These are phyloP conservation scores for Rhodosorus marinus DNA, from an alignment of 23 red algal species.

Conservation along the genomic window DNA sequence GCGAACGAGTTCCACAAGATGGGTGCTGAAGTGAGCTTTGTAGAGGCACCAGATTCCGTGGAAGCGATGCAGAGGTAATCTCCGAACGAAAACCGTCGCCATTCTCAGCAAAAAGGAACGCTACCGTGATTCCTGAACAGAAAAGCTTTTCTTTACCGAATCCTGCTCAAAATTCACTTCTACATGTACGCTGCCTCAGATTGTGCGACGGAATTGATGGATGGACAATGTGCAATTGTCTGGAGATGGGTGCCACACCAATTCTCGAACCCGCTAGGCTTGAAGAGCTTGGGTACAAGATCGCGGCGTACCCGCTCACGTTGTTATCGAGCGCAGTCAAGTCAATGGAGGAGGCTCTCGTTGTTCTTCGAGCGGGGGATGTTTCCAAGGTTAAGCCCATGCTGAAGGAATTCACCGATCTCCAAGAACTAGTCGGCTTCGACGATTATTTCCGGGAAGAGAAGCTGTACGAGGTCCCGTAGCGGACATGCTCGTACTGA, in stretches of 20 bases:
- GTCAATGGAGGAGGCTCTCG: slow-evolving; percentile 54
- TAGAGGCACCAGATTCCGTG: slow-evolving; percentile 56
- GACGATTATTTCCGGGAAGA: slow-evolving; percentile 25
- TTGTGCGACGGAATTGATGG: slow-evolving; percentile 14
- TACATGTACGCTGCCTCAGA: too few relatives aligned
- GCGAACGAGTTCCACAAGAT: slow-evolving; percentile 30
- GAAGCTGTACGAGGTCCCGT: slow-evolving; percentile 9
- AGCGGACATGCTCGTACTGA: too few relatives aligned
- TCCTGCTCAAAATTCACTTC: too few relatives aligned
- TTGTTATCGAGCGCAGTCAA: slow-evolving; percentile 54
- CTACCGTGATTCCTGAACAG: neutral
- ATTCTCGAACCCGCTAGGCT: slow-evolving; percentile 50
- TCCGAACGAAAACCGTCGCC: neutral
- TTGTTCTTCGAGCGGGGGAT: slow-evolving; percentile 22
- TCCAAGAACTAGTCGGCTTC: slow-evolving; percentile 68
- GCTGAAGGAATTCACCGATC: slow-evolving; percentile 43
- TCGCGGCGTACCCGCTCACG: slow-evolving; percentile 87
- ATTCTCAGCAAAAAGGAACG: neutral
- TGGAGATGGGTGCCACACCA: slow-evolving; percentile 76
- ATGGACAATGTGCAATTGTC: slow-evolving; percentile 63
- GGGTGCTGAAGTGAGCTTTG: slow-evolving; percentile 79
- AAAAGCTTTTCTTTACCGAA: too few relatives aligned
- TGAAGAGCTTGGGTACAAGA: slow-evolving; percentile 46
- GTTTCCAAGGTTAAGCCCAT: slow-evolving; percentile 29
- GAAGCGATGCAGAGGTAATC: slow-evolving; percentile 33